Evolutionary conservation across 2,329 filamentous ascomycete species (phyloP).

Genomic region (Fonsecaea pugnacius): DNA sequence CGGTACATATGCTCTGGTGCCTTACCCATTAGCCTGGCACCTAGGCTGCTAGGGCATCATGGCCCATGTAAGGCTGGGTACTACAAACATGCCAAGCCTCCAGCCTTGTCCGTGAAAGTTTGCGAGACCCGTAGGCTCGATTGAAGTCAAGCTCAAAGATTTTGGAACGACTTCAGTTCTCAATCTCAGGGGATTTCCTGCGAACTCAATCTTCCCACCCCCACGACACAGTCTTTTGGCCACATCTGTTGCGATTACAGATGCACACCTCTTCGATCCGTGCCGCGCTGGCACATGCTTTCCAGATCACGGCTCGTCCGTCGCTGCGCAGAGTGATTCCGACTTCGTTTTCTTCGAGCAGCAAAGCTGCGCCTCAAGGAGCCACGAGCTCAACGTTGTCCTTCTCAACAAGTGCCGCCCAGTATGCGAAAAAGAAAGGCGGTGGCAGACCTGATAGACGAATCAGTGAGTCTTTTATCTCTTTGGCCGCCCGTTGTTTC

Average conservation of each 20-base stretch:
- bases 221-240: background rate
- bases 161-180: background rate
- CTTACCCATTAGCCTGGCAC: background rate
- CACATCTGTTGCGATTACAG: background rate
- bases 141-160: background rate
- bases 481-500: conserved; percentile 16
- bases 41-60: no score
- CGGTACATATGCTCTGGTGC: no score
- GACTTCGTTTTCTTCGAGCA: conserved; percentile 40
- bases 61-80: conserved; percentile 7
- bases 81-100: conserved; percentile 22
- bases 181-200: background rate
- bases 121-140: background rate
- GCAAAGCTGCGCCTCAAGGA: conserved; percentile 36
- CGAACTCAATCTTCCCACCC: background rate
- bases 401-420: conserved; percentile 48
- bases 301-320: conserved; percentile 48
- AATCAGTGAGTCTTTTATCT: conserved; percentile 48
- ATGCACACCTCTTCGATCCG: conserved; percentile 48
- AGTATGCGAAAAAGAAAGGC: conserved; percentile 45
- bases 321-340: conserved; percentile 15
- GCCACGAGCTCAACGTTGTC: conserved; percentile 21
- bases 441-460: conserved; percentile 44
- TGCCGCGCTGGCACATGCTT: conserved; percentile 51
- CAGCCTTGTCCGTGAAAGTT: conserved; percentile 22